These are phyloP conservation scores for Hypomontagnella monticulosa DNA, from an alignment of 495 filamentous ascomycete genomes.

Conservation along the genomic window DNA sequence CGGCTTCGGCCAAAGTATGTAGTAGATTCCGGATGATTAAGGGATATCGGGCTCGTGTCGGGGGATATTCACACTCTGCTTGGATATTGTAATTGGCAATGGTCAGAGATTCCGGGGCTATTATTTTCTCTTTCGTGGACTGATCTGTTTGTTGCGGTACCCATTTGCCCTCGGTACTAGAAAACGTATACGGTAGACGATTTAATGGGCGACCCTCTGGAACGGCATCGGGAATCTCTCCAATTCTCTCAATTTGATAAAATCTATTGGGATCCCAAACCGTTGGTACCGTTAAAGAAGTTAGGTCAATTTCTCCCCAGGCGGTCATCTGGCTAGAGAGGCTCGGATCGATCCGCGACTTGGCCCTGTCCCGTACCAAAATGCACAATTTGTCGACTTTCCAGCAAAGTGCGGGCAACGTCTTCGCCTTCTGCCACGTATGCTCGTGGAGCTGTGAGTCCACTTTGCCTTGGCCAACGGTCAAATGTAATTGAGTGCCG, in stretches of 20 bases:
- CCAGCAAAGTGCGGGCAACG: constrained; percentile 55
- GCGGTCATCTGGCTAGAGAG: constrained; percentile 50
- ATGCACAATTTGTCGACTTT: constrained; percentile 54
- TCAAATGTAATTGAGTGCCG: constrained; percentile 58
- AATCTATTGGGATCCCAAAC: constrained; percentile 32
- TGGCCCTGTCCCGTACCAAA: constrained; percentile 53
- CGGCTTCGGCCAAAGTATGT: constrained; percentile 45
- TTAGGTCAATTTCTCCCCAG: constrained; percentile 60
- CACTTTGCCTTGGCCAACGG: constrained; percentile 62
- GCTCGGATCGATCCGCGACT: constrained; percentile 31
- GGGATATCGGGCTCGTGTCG: constrained; percentile 58
- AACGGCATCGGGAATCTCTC: not conserved
- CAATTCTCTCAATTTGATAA: constrained; percentile 17
- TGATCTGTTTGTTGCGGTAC: constrained; percentile 1
- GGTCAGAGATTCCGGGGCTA: constrained; percentile 38
- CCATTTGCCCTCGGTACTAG: constrained; percentile 26
- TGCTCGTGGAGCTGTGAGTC: constrained; percentile 49
- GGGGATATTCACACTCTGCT: constrained; percentile 60
- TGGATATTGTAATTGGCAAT: constrained; percentile 67
- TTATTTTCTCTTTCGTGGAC: constrained; percentile 1
- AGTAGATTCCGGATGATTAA: constrained; percentile 58
- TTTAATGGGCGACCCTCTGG: not conserved
- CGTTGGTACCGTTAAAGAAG: constrained; percentile 42
- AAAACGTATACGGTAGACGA: constrained; percentile 27
- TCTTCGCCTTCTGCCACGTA: constrained; percentile 55